Evolutionary conservation across 1,139 yeast genomes (phyloP), one percentile per base, ranked within the genome.

Genomic region (Eremothecium gossypii): DNA sequence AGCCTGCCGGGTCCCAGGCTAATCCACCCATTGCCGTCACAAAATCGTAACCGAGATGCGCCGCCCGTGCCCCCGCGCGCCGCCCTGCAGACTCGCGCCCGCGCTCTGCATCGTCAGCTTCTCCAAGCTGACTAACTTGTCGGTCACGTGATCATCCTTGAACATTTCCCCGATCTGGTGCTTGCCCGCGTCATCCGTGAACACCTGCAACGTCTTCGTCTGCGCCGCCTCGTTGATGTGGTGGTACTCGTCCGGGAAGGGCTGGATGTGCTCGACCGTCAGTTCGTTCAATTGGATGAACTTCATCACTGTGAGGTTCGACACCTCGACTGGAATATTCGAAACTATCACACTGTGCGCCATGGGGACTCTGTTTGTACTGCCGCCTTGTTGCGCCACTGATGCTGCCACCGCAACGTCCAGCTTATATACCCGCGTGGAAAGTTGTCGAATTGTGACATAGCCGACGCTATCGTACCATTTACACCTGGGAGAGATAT

Each of bases 291-390:
- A 36, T 27, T 41, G 42, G 35, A 48, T 32, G 65, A 83, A 84
- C 48, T 81, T 84, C 41, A 68, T 64, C 34, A 84, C 64, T 55
- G 82, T 79, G 38, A 70, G 70, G 43, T 73, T 68, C 12, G 79
- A 59, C 37, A 80, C 74, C 33, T 70, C 55, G 3, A 66, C 54
- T 29, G 89, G 80, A 40, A 84, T 70, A 48, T 79, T 73, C 17
- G 79, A 71, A 20, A 80, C 89, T 42, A 74, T 68, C 39, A 80
- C 70, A 64, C 70, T 46, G 36, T 47, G 46, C 32, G 45, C 38
- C 50, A 48, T 49, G 14, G 23, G 23, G 23, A 17, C 23, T 17
- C 23, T 17, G 5, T 17, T 17, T 17, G 23, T 17, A 17, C 23
- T 17, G 23, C 23, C 23, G 23, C 23, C 3, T 4, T 17, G 23